A percentile compares a stretch with the other conserved stretches of the same genome.
Evolutionary conservation across 495 filamentous ascomycete genomes (phyloP).

Genomic region (Jackrogersella minutella): DNA sequence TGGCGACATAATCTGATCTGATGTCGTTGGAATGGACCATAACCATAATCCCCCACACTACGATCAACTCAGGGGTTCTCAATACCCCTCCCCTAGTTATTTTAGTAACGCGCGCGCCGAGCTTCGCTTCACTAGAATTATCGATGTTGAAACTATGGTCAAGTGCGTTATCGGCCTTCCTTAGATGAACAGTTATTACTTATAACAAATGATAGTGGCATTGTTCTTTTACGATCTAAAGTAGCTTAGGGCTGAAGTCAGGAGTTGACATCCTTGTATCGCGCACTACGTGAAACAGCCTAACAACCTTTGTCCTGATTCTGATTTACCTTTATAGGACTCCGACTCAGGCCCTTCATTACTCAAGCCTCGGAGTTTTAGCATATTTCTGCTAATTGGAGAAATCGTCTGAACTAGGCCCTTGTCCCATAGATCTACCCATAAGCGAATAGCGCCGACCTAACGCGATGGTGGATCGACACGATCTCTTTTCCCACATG

Average conservation of each 20-base stretch:
- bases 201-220: background rate
- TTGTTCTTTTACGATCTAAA: background rate
- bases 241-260: background rate
- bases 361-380: background rate
- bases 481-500: slow-evolving; percentile 2
- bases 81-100: background rate
- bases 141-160: no score
- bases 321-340: background rate
- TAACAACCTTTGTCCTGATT: background rate
- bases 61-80: background rate
- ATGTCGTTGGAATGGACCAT: background rate
- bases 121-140: background rate
- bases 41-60: background rate
- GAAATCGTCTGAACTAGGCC: background rate
- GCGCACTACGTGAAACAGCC: background rate
- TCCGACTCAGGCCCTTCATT: background rate
- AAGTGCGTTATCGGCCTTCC: no score
- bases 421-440: background rate
- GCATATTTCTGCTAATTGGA: background rate
- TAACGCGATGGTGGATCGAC: slow-evolving; percentile 19
- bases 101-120: background rate
- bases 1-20: slow-evolving; percentile 7
- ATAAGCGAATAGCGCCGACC: background rate
- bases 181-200: background rate
- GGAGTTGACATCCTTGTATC: background rate